Conservation (phyloP, 768 basidiomycete genomes). For the Boletus coccyginus region DNA sequence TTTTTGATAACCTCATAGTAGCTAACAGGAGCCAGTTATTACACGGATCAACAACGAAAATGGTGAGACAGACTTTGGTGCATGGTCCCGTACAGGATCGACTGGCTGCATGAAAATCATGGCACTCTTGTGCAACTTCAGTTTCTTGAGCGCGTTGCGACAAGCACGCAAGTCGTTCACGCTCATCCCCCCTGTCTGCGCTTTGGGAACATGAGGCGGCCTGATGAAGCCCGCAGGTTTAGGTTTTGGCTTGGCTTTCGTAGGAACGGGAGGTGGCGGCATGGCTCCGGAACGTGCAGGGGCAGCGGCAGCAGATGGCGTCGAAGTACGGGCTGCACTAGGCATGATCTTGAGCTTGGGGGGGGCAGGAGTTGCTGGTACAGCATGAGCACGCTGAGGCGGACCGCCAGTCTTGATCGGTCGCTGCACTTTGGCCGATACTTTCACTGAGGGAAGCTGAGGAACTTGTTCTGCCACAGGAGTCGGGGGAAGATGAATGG, state of each 20-base stretch:
- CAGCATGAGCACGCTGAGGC: constrained; percentile 28
- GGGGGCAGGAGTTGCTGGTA: constrained; percentile 30
- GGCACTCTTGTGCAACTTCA: constrained; percentile 71
- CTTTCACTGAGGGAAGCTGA: constrained; percentile 52
- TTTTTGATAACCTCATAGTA: constrained; percentile 89
- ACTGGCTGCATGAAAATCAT: constrained; percentile 82
- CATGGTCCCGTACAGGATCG: constrained; percentile 91
- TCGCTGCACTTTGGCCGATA: constrained; percentile 39
- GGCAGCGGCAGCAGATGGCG: constrained; percentile 16
- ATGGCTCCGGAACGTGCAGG: constrained; percentile 15
- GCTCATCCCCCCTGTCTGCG: constrained; percentile 75
- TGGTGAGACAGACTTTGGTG: constrained; percentile 60
- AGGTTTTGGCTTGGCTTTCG: constrained; percentile 26
- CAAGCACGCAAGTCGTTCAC: constrained; percentile 73
- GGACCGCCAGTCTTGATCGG: constrained; percentile 36
- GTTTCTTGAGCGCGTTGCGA: constrained; percentile 75
- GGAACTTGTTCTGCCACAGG: constrained; percentile 65
- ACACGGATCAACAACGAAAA: constrained; percentile 4
- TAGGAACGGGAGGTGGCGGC: constrained; percentile 31
- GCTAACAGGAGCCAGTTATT: constrained; percentile 38
- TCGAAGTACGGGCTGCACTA: constrained; percentile 11
- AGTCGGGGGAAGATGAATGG: constrained; percentile 74
- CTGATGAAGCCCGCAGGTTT: constrained; percentile 28
- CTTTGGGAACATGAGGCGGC: constrained; percentile 57
- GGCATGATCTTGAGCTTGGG: constrained; percentile 56